phyloP scores from a whole-genome alignment of 345 rosid genomes.

The Eucalyptus globulus region DNA sequence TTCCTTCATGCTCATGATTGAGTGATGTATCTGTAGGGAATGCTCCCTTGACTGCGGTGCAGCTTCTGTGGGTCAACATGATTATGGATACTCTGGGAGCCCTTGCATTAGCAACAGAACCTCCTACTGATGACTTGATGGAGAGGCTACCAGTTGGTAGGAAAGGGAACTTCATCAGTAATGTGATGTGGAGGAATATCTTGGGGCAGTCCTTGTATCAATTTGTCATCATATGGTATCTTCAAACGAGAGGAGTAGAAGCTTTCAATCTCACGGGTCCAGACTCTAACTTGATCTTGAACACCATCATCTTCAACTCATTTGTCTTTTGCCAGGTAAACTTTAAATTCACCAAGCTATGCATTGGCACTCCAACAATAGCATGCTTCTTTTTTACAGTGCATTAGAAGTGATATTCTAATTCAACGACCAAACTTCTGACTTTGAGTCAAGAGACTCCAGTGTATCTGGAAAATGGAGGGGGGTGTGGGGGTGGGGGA shows the following conservation, averaged over 20 bases:
- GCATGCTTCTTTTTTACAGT: neutral
- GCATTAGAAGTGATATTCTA: neutral
- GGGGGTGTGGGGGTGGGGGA: too few species aligned
- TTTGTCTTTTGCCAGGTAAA: slow-evolving; percentile 90
- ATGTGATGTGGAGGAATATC: slow-evolving; percentile 97
- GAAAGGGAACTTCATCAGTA: slow-evolving; percentile 75
- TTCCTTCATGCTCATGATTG: neutral
- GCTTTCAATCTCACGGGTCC: slow-evolving; percentile 31
- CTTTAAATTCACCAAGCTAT: neutral
- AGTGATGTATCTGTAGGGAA: slow-evolving; percentile 25
- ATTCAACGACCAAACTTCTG: neutral
- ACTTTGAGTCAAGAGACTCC: neutral
- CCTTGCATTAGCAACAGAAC: slow-evolving; percentile 81
- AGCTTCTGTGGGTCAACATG: slow-evolving; percentile 89
- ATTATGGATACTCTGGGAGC: slow-evolving; percentile 92
- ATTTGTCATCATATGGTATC: slow-evolving; percentile 52
- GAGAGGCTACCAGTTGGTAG: slow-evolving; percentile 59
- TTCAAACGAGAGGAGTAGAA: slow-evolving; percentile 47
- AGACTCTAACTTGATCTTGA: slow-evolving; percentile 52
- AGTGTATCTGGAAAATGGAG: neutral
- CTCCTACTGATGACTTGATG: slow-evolving; percentile 73
- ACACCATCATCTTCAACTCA: slow-evolving; percentile 71
- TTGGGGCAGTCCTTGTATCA: slow-evolving; percentile 86
- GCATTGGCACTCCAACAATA: rapidly evolving
- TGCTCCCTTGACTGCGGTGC: slow-evolving; percentile 79